Evolutionary conservation across 2,329 filamentous ascomycete species (phyloP), one percentile per base, ranked within the genome.

Genomic region (Colletotrichum sp.): DNA sequence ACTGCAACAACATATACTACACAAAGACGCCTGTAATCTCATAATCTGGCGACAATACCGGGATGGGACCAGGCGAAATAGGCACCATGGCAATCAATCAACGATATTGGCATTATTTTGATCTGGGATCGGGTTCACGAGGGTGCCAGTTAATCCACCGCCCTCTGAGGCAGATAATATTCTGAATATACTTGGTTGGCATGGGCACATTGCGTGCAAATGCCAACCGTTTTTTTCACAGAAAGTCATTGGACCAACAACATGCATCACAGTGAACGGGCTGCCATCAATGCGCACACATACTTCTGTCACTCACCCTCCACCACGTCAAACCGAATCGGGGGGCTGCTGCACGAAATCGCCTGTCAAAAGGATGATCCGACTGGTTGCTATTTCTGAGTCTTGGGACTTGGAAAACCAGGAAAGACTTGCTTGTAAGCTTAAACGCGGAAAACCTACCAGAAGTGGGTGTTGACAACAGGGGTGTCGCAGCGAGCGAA

Each of bases 131-230:
- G 55, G 71, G 34, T 43, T 71, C 34, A 58, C 24, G 36, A 70
- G 60, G 66, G 71, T 71, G 71, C 70, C 61, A 74, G n/a, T 48
- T 76, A 72, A 21, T 34, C 55, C 52, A 28, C 13, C 21, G 65
- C 55, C 66, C 52, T 71, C 16, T 62, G 74, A 38, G 52, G 73
- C 61, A 76, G 74, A 76, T 75, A 70, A 73, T 73, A 69, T 21
- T 66, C 43, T 60, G 55, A 76, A 76, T 75, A 75, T 52, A 75
- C 60, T 43, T 55, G 67, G 32, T 30, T 74, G 64, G 43, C 38
- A 73, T 48, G n/a, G 38, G n/a, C 62, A 61, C 26, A 43, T 18
- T 9, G 4, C 34, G 32, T 43, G 58, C 26, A 38, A 30, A 52
- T 30, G 58, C 21, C 58, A 55, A 48, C 52, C 21, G 30, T 65